These are phyloP conservation scores for Saccharomycopsis javanensis DNA, from an alignment of 805 yeast species.

Conservation along the genomic window DNA sequence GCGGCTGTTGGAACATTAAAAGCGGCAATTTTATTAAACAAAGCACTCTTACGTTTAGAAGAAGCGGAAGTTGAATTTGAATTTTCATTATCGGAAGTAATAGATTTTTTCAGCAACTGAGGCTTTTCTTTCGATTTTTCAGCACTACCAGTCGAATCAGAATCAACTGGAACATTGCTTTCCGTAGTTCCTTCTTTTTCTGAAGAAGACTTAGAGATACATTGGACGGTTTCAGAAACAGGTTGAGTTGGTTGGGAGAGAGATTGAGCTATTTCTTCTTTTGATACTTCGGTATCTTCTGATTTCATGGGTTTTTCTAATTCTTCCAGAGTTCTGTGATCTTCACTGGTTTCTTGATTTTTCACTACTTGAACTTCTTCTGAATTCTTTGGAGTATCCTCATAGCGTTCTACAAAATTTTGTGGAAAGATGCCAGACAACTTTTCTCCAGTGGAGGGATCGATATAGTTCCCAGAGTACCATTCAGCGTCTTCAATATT, in stretches of 20 bases:
- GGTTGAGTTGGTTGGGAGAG: too few relatives aligned
- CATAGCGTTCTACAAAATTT: constrained; percentile 51
- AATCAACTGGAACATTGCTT: too few relatives aligned
- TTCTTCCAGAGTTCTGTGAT: too few relatives aligned
- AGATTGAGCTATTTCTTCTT: too few relatives aligned
- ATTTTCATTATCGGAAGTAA: neutral
- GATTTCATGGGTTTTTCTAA: too few relatives aligned
- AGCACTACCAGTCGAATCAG: too few relatives aligned
- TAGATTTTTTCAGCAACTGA: neutral
- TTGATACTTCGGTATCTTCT: too few relatives aligned
- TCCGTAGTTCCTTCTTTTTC: too few relatives aligned
- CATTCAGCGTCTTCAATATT: constrained; percentile 86
- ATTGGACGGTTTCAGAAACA: too few relatives aligned
- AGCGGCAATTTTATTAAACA: constrained; percentile 40
- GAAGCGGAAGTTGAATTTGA: neutral
- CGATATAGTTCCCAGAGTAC: constrained; percentile 61
- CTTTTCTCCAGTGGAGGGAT: constrained; percentile 31
- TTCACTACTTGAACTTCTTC: neutral
- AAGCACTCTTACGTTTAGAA: constrained; percentile 22
- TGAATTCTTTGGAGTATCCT: constrained; percentile 5
- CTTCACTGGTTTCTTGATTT: neutral
- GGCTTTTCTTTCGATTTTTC: neutral
- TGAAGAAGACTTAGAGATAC: too few relatives aligned
- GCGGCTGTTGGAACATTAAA: constrained; percentile 35
- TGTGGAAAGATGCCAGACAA: constrained; percentile 79